Evolutionary conservation across 805 yeast genomes (phyloP), one percentile per base, ranked within the genome.

Genomic region (Jamesozyma hellenica): DNA sequence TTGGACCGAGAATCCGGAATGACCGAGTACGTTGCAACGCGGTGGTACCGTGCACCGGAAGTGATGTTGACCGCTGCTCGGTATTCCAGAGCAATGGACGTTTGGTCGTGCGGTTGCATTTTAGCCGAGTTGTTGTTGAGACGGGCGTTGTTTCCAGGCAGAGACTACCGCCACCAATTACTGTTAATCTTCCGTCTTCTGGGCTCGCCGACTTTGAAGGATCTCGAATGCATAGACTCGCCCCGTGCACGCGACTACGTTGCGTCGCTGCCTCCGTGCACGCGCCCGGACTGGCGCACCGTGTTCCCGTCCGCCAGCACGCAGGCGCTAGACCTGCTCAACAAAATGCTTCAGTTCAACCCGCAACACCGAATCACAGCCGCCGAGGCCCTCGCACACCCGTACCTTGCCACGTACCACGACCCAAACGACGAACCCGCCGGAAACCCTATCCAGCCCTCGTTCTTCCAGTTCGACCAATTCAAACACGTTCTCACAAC

Each of bases 31-130:
- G 97, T 90, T 33, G 97, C 97, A 9, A 90, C 97, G 3, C 69
- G 97, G 48, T 90, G 97, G 96, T 90, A 90, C 61, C 70, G 97
- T 41, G 97, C 97, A 0, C 97, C 97, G 0, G 97, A 90, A 53
- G 87, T 90, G 58, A 90, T 90, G 97, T 71, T 90, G 36, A 86
- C 95, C 12, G 86, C 88, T 52, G 90, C 87, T 47, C 85, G 82
- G 53, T 90, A 90, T 64, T 83, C 96, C 19, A 83, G 90, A 29
- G 96, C 96, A 28, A 90, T 90, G 54, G 97, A 90, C 62, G 77
- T 90, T 26, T 90, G 97, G 97, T 82, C 94, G 2, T 95, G 87
- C 17, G 97, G 97, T 4, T 90, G 97, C 63, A 90, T 90, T 29
- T 66, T 90, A 41, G 96, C 95, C 0, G 97, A 90, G 58, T 74